Evolutionary conservation across 306 rosid genomes (phyloP), one percentile per base, ranked within the genome.

Genomic region (Cotoneaster glaucophyllus): DNA sequence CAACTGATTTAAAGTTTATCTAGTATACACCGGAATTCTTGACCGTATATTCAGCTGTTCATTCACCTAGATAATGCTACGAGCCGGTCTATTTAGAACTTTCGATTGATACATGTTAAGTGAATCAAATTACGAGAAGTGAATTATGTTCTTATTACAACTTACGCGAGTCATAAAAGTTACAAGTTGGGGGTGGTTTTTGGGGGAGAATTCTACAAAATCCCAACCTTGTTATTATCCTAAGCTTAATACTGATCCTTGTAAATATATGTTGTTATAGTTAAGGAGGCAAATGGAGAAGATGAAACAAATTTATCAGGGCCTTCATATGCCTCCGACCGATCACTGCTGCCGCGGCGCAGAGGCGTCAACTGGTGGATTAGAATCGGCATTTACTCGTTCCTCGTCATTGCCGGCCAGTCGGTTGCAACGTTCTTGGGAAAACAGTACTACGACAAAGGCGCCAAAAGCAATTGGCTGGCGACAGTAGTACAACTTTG

Each of bases 391-490:
- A 43, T 83, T 6, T 80, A 67, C 32, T 24, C 58, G 21, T 3
- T 75, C 29, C 32, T 68, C 45, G 64, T 83, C 70, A 61, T 86
- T 45, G 57, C 58, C 2, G 85, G 89, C 65, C 87, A 83, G 41
- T 48, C 82, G 62, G 32, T 50, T 37, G 76, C 85, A 80, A 29
- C 75, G 64, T 66, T 86, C 2, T 52, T 83, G 69, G 87, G 83
- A 15, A 83, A 87, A 71, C 50, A 37, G 58, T 86, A 86, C 59
- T 81, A 68, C 64, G 78, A 73, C 22, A 77, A 81, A 43, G 89
- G 87, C 7, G 85, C 85, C 24, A 64, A 79, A 13, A 86, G 84
- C 68, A 52, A 69, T 34, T 78, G 84, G 89, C 17, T 86, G 62
- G 87, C 58, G 59, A 78, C 82, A 3, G 78, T 76, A 0, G 80